Evolutionary conservation across 2,329 filamentous ascomycete genomes (phyloP).

Genomic region (Macrophomina tecta): DNA sequence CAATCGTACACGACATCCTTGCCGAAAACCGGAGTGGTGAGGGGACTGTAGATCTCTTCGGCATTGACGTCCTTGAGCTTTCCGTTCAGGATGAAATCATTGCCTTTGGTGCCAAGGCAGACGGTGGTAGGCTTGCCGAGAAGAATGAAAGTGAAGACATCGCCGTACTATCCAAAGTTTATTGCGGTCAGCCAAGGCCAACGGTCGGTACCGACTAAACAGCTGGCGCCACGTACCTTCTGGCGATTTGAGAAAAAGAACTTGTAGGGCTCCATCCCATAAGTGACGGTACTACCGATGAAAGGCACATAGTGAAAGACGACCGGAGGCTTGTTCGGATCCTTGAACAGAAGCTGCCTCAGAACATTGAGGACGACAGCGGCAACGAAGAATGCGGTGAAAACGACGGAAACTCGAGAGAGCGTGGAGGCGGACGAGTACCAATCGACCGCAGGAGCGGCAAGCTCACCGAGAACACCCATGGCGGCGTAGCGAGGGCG

Average conservation of each 20-base stretch:
- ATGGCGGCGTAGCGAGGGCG: slow-evolving; percentile 44
- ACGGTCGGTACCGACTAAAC: neutral
- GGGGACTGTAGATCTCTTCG: slow-evolving; percentile 85
- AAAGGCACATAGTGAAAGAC: slow-evolving; percentile 72
- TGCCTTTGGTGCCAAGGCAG: slow-evolving; percentile 79
- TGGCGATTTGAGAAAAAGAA: slow-evolving; percentile 78
- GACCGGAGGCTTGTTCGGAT: slow-evolving; percentile 69
- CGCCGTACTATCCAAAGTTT: slow-evolving; percentile 68
- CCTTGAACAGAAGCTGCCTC: slow-evolving; percentile 79
- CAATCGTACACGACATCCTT: slow-evolving; percentile 90
- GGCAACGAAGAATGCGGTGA: slow-evolving; percentile 57
- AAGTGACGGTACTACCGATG: slow-evolving; percentile 88
- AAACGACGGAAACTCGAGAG: slow-evolving; percentile 51
- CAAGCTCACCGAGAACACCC: slow-evolving; percentile 58
- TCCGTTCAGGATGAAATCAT: slow-evolving; percentile 90
- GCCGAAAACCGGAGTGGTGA: slow-evolving; percentile 76
- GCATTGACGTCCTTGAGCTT: slow-evolving; percentile 89
- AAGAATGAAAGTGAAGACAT: slow-evolving; percentile 87
- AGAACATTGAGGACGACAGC: slow-evolving; percentile 79
- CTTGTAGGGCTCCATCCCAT: slow-evolving; percentile 90
- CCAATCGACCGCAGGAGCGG: slow-evolving; percentile 56
- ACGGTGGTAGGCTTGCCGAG: slow-evolving; percentile 91
- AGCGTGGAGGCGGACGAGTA: slow-evolving; percentile 48
- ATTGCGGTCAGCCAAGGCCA: slow-evolving; percentile 16
- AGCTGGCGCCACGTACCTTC: slow-evolving; percentile 63